Percentiles rank a stretch among this genome's conserved stretches.
These are phyloP conservation scores for Diphasiastrum complanatum DNA, from an alignment of 83 land plant species.

Conservation along the genomic window DNA sequence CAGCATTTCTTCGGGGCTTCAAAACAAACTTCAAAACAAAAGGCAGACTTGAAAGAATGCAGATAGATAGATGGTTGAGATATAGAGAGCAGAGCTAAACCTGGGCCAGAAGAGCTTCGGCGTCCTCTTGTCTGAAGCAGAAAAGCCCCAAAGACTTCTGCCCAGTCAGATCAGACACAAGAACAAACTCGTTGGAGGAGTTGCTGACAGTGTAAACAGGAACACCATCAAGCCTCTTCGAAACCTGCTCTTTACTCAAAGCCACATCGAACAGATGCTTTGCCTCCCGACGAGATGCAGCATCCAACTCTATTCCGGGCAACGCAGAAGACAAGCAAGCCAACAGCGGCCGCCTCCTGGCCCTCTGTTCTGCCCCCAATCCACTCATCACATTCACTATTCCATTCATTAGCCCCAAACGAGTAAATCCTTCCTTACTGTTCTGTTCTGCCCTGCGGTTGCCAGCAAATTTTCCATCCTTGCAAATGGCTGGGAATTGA, in stretches of 20 bases:
- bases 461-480: no score
- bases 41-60: background rate
- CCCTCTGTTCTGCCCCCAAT: no score
- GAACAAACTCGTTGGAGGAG: constrained; percentile 54
- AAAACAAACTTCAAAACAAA: background rate
- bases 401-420: no score
- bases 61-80: background rate
- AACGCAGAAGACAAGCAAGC: no score
- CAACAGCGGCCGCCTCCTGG: no score
- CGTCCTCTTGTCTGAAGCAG: constrained; percentile 72
- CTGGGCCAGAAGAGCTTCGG: constrained; percentile 68
- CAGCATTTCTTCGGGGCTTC: background rate
- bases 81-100: no score
- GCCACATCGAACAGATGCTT: constrained; percentile 50
- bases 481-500: no score
- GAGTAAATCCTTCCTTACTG: no score
- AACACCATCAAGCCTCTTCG: constrained; percentile 69
- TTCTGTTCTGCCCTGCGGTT: no score
- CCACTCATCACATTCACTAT: no score
- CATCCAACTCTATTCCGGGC: no score
- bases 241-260: constrained; percentile 53
- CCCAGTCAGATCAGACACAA: constrained; percentile 50
- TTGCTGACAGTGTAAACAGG: constrained; percentile 84
- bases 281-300: no score
- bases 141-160: constrained; percentile 59